These are phyloP conservation scores for Hemileccinum hortonii DNA, from an alignment of 1,284 basidiomycete genomes.

Conservation along the genomic window DNA sequence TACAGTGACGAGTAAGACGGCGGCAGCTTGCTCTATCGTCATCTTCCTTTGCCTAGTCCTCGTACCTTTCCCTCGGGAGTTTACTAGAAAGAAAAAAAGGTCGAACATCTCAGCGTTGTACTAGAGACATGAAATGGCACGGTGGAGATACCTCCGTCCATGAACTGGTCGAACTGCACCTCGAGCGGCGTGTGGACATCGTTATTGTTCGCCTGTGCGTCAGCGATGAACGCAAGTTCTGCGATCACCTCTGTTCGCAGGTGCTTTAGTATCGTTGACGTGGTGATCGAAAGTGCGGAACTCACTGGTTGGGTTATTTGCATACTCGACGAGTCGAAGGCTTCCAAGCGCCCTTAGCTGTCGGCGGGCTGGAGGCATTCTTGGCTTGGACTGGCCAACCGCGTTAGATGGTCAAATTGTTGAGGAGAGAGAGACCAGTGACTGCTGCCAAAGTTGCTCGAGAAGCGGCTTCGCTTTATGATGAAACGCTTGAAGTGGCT, in stretches of 20 bases:
- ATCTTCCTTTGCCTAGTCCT: constrained; percentile 21
- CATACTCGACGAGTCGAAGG: constrained; percentile 21
- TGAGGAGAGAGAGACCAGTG: background rate
- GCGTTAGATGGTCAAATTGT: background rate
- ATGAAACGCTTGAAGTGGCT: background rate
- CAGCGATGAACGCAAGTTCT: constrained; percentile 29
- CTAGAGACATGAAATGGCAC: background rate
- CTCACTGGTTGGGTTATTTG: constrained; percentile 31
- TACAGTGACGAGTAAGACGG: constrained; percentile 24
- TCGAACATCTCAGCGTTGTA: background rate
- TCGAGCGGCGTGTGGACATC: constrained; percentile 16
- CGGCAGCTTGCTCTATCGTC: constrained; percentile 25
- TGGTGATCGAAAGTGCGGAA: background rate
- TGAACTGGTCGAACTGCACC: constrained; percentile 26
- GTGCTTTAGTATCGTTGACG: background rate
- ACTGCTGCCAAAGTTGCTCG: background rate
- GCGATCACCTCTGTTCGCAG: constrained; percentile 25
- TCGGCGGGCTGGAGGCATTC: constrained; percentile 28
- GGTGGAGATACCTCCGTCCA: constrained; percentile 23
- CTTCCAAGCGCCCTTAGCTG: constrained; percentile 22
- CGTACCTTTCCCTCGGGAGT: constrained; percentile 25
- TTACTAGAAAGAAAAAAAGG: constrained; percentile 21
- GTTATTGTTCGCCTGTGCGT: constrained; percentile 7
- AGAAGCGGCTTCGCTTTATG: constrained; percentile 14
- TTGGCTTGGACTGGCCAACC: background rate